A percentile compares a stretch with the other conserved stretches of the same genome.
These are phyloP conservation scores for Zygosaccharomyces bailii DNA, from an alignment of 805 yeast species.

Conservation along the genomic window DNA sequence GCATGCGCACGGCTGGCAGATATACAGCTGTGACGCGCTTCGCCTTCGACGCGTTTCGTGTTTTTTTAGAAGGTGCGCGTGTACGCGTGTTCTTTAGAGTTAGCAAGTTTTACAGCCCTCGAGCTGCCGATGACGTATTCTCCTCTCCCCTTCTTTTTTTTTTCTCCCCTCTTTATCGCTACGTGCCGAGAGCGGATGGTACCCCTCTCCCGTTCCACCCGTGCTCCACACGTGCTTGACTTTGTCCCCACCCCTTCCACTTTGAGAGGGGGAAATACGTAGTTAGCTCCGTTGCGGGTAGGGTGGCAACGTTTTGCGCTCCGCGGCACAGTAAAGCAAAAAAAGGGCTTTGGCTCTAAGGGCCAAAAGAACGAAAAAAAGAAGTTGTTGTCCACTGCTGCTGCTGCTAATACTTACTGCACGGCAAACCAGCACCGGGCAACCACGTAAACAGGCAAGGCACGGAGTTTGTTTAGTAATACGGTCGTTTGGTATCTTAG, in stretches of 20 bases:
- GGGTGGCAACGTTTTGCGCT: neutral
- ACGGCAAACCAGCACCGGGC: neutral
- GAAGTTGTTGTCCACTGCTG: no score
- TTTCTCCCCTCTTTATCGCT: neutral
- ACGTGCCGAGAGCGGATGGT: neutral
- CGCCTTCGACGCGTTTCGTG: neutral
- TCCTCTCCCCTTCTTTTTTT: neutral
- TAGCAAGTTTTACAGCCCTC: no score
- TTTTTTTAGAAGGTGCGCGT: neutral
- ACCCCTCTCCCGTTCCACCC: neutral
- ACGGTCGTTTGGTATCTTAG: neutral
- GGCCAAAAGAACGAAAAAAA: neutral
- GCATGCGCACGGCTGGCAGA: conserved; percentile 10
- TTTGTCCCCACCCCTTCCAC: neutral
- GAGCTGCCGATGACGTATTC: conserved; percentile 1
- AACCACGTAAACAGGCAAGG: neutral
- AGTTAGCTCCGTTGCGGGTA: neutral
- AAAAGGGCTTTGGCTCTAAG: no score
- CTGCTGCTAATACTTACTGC: neutral
- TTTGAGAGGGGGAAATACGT: no score
- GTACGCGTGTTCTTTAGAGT: no score
- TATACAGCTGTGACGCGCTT: conserved; percentile 1
- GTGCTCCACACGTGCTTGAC: no score
- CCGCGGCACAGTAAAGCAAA: neutral
- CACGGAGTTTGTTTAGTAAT: neutral